A percentile compares a stretch with the other conserved stretches of the same genome.
phyloP scores from a whole-genome alignment of 352 stramenopile genomes.

The Pythium insidiosum region DNA sequence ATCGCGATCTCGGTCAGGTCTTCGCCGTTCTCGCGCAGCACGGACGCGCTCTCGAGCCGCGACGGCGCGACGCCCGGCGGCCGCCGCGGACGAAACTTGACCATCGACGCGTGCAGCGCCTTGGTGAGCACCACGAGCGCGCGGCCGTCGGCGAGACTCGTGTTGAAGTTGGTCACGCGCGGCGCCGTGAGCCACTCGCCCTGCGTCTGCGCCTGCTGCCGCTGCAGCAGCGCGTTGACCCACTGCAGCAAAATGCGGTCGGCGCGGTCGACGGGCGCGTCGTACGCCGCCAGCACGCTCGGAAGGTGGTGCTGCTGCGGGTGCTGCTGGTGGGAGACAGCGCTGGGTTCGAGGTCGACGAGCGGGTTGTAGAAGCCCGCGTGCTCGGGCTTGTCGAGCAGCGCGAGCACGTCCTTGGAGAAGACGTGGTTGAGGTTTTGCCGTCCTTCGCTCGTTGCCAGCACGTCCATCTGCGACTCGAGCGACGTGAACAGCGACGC shows the following conservation, averaged over 20 bases:
- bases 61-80: constrained; percentile 16
- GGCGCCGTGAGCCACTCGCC: constrained; percentile 46
- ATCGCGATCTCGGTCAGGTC: constrained; percentile 73
- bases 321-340: neutral
- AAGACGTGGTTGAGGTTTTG: constrained; percentile 60
- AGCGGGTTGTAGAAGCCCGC: constrained; percentile 59
- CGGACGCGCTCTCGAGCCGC: constrained; percentile 45
- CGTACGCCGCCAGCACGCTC: constrained; percentile 23
- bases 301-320: neutral
- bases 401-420: constrained; percentile 47
- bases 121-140: constrained; percentile 50
- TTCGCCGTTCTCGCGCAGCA: constrained; percentile 69
- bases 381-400: constrained; percentile 58
- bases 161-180: constrained; percentile 59
- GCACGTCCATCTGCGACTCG: constrained; percentile 50
- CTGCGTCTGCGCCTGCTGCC: constrained; percentile 19
- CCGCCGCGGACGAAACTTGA: constrained; percentile 28
- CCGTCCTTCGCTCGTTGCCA: constrained; percentile 48
- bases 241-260: constrained; percentile 72
- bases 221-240: constrained; percentile 50
- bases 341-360: constrained; percentile 6
- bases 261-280: constrained; percentile 49
- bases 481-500: constrained; percentile 31
- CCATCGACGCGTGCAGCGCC: constrained; percentile 58
- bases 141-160: constrained; percentile 54